Percentiles rank a stretch among this genome's conserved stretches.
phyloP scores from a whole-genome alignment of 257 asterid species.

The Lantana camara region DNA sequence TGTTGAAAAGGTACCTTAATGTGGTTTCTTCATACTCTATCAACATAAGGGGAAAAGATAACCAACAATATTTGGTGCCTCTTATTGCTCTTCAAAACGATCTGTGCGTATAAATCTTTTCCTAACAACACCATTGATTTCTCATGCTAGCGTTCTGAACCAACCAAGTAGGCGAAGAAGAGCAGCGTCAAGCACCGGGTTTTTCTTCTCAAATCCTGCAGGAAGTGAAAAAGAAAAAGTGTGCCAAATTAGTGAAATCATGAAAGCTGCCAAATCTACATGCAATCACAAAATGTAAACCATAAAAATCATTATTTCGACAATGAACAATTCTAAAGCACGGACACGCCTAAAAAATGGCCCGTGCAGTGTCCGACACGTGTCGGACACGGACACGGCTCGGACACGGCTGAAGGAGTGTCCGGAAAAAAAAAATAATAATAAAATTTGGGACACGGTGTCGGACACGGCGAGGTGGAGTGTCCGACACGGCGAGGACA shows the following conservation, averaged over 20 bases:
- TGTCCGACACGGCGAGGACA: too few relatives aligned
- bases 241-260: too few relatives aligned
- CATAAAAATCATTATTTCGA: not conserved
- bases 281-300: too few relatives aligned
- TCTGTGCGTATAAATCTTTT: constrained; percentile 19
- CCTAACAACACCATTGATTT: not conserved
- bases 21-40: constrained; percentile 23
- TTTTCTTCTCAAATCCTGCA: constrained; percentile 81
- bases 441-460: too few relatives aligned
- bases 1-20: constrained; percentile 28
- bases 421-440: too few relatives aligned
- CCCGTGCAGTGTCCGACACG: too few relatives aligned
- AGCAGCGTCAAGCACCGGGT: constrained; percentile 62
- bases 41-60: constrained; percentile 15
- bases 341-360: too few relatives aligned
- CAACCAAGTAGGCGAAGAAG: constrained; percentile 84
- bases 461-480: too few relatives aligned
- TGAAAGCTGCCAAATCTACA: too few relatives aligned
- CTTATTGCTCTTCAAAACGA: constrained; percentile 18
- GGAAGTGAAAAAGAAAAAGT: not conserved
- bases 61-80: constrained; percentile 11
- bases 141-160: constrained; percentile 83
- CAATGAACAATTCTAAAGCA: too few relatives aligned
- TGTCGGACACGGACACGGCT: too few relatives aligned
- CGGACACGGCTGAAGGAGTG: too few relatives aligned